phyloP scores from a whole-genome alignment of 2,329 filamentous ascomycete species.

The Trichoderma sp. region DNA sequence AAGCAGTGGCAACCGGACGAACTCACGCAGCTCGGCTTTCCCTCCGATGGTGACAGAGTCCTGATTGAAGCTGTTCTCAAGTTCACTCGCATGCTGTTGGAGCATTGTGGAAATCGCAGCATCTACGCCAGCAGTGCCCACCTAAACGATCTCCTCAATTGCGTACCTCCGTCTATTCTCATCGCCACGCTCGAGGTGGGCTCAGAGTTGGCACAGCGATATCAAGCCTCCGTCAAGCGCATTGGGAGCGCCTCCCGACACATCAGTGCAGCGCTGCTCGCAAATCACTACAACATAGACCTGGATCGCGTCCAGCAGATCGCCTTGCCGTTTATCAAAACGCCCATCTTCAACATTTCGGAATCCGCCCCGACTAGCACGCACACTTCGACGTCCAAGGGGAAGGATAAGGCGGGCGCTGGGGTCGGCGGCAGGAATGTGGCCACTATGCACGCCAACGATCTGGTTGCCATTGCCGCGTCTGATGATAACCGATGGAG shows the following conservation, averaged over 20 bases:
- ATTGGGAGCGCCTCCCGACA: conserved; percentile 65
- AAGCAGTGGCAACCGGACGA: conserved; percentile 48
- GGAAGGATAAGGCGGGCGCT: conserved; percentile 66
- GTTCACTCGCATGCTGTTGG: conserved; percentile 85
- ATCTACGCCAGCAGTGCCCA: conserved; percentile 93
- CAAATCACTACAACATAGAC: conserved; percentile 81
- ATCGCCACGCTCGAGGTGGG: conserved; percentile 77
- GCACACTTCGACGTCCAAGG: conserved; percentile 63
- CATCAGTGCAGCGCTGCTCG: conserved; percentile 72
- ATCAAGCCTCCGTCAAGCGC: conserved; percentile 84
- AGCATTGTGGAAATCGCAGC: conserved; percentile 95
- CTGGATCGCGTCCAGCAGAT: conserved; percentile 83
- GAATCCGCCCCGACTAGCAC: conserved; percentile 59
- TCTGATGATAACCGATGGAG: conserved; percentile 64
- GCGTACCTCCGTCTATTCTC: conserved; percentile 77
- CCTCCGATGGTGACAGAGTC: conserved; percentile 74
- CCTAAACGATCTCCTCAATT: conserved; percentile 85
- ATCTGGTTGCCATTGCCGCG: conserved; percentile 75
- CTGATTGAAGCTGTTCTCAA: conserved; percentile 77
- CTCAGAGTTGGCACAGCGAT: conserved; percentile 86
- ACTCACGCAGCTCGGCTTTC: conserved; percentile 64
- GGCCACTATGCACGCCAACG: conserved; percentile 73
- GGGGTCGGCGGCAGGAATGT: conserved; percentile 50
- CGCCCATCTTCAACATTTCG: conserved; percentile 55
- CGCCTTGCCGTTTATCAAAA: conserved; percentile 79